These are phyloP conservation scores for Colletotrichum zoysiae DNA, from an alignment of 2,329 filamentous ascomycete genomes.

Conservation along the genomic window DNA sequence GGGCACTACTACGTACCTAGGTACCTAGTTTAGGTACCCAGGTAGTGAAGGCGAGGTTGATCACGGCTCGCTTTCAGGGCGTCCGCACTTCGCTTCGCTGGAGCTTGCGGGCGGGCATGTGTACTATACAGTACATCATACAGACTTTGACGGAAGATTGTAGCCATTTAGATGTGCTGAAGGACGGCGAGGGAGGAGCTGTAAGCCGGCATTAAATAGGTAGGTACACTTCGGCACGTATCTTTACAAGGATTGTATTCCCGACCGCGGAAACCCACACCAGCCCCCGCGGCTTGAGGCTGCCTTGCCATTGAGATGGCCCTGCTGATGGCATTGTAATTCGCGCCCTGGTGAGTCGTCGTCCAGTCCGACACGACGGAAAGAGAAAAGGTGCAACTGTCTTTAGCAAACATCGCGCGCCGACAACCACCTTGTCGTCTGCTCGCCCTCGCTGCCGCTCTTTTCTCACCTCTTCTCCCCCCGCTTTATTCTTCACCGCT, in stretches of 20 bases:
- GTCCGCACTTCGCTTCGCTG: not conserved
- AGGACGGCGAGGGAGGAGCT: not conserved
- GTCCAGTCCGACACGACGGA: conserved; percentile 27
- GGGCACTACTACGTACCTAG: not conserved
- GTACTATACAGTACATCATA: not conserved
- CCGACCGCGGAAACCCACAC: not conserved
- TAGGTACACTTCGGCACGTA: not conserved
- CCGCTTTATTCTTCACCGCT: conserved; percentile 31
- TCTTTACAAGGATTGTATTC: not conserved
- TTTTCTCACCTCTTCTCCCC: not conserved
- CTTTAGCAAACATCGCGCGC: conserved; percentile 31
- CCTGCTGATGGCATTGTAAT: conserved; percentile 1
- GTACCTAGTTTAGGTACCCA: not conserved
- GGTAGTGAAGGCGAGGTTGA: not conserved
- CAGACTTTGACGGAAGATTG: not conserved
- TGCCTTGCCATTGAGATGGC: conserved; percentile 7
- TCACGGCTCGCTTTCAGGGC: not conserved
- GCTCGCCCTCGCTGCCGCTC: conserved; percentile 3
- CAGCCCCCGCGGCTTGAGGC: not conserved
- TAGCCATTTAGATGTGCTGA: not conserved
- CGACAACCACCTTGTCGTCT: conserved; percentile 13
- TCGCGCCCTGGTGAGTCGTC: conserved; percentile 6
- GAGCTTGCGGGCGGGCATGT: not conserved
- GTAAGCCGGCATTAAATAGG: not conserved
- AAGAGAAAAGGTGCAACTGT: conserved; percentile 8